These are phyloP conservation scores for Candida verbasci DNA, from an alignment of 805 yeast species.

Conservation along the genomic window DNA sequence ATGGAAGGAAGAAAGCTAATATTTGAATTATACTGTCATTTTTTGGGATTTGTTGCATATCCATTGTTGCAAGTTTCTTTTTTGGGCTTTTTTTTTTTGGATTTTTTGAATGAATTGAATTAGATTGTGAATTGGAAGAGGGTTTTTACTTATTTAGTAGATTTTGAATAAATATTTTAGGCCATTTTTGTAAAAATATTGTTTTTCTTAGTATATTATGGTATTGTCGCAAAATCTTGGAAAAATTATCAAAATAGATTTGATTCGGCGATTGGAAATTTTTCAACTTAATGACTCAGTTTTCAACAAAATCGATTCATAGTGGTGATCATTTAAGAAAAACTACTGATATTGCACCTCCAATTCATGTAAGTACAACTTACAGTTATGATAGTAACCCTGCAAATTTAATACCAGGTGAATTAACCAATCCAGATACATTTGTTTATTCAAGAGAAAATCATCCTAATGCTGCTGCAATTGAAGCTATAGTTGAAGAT, in stretches of 20 bases:
- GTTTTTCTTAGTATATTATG: too few relatives aligned
- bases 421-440: constrained; percentile 13
- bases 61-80: neutral
- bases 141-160: neutral
- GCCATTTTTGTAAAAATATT: neutral
- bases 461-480: constrained; percentile 68
- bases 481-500: constrained; percentile 59
- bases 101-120: neutral
- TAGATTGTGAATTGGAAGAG: neutral
- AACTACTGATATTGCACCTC: constrained; percentile 68
- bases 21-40: neutral
- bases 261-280: too few relatives aligned
- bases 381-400: constrained; percentile 65
- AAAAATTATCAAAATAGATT: neutral
- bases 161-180: neutral
- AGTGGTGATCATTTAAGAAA: constrained; percentile 60
- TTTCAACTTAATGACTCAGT: constrained; percentile 40
- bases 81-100: constrained; percentile 2
- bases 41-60: constrained; percentile 4
- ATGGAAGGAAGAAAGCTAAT: constrained; percentile 2
- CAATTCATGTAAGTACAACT: constrained; percentile 80
- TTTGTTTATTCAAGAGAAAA: constrained; percentile 60
- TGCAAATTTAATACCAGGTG: constrained; percentile 43
- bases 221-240: neutral
- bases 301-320: constrained; percentile 61